Conservation (phyloP, 2,329 filamentous ascomycete species). For the Botrytis deweyae region DNA sequence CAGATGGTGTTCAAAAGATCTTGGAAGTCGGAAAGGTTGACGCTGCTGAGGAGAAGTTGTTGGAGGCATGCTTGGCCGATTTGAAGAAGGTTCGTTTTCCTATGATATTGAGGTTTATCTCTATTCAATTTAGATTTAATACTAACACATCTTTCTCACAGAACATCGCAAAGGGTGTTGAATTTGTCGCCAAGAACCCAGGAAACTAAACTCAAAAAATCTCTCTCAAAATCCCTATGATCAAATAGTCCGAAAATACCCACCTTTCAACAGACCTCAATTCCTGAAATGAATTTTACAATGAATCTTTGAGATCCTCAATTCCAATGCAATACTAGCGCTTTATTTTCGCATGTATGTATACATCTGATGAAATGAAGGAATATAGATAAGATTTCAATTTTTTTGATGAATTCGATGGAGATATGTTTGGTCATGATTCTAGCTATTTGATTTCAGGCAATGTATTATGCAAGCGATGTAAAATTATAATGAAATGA, state of each 20-base stretch:
- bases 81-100: constrained; percentile 59
- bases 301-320: background rate
- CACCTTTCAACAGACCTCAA: background rate
- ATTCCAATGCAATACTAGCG: background rate
- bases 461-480: constrained; percentile 15
- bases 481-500: constrained; percentile 19
- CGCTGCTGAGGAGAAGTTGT: constrained; percentile 81
- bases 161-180: constrained; percentile 93
- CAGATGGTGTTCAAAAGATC: constrained; percentile 94
- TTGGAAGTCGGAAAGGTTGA: constrained; percentile 81
- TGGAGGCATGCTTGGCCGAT: constrained; percentile 81
- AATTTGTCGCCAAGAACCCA: constrained; percentile 56
- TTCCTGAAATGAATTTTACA: background rate
- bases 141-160: constrained; percentile 93
- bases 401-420: constrained; percentile 1
- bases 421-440: background rate
- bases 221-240: background rate
- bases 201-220: constrained; percentile 23
- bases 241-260: background rate
- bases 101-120: background rate
- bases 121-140: constrained; percentile 77
- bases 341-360: constrained; percentile 9
- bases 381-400: constrained; percentile 7
- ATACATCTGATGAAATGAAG: constrained; percentile 3
- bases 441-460: background rate